phyloP scores from a whole-genome alignment of 805 yeast genomes.

The Metschnikowia noctiluminum region DNA sequence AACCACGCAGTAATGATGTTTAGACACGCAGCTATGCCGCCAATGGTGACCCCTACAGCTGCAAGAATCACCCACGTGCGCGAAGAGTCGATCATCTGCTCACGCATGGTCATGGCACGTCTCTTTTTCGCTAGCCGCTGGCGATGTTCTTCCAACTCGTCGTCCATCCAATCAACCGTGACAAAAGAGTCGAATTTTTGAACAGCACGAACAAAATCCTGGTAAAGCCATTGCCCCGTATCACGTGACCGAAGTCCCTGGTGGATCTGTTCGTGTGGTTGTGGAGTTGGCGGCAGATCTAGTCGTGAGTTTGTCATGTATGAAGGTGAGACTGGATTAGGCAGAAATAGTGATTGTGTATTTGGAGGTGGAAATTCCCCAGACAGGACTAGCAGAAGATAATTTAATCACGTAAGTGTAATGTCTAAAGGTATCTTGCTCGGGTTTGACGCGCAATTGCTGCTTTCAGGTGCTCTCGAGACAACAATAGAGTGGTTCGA shows the following conservation, averaged over 20 bases:
- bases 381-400: no score
- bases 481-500: no score
- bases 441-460: no score
- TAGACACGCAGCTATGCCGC: constrained; percentile 76
- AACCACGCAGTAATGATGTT: constrained; percentile 84
- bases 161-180: constrained; percentile 72
- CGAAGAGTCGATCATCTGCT: constrained; percentile 32
- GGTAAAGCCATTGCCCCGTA: constrained; percentile 40
- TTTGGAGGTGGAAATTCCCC: no score
- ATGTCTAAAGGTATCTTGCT: no score
- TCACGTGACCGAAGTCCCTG: constrained; percentile 21
- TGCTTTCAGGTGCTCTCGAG: no score
- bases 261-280: constrained; percentile 1
- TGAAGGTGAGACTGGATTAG: no score
- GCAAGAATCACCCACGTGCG: constrained; percentile 76
- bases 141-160: constrained; percentile 48
- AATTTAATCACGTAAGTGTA: no score
- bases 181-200: constrained; percentile 56
- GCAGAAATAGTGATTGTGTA: no score
- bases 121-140: constrained; percentile 24
- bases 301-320: no score
- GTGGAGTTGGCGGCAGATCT: background rate
- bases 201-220: constrained; percentile 34
- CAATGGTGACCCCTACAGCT: constrained; percentile 71
- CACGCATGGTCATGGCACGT: constrained; percentile 19